Evolutionary conservation across 768 basidiomycete genomes (phyloP).

Genomic region (Inosperma sp.): DNA sequence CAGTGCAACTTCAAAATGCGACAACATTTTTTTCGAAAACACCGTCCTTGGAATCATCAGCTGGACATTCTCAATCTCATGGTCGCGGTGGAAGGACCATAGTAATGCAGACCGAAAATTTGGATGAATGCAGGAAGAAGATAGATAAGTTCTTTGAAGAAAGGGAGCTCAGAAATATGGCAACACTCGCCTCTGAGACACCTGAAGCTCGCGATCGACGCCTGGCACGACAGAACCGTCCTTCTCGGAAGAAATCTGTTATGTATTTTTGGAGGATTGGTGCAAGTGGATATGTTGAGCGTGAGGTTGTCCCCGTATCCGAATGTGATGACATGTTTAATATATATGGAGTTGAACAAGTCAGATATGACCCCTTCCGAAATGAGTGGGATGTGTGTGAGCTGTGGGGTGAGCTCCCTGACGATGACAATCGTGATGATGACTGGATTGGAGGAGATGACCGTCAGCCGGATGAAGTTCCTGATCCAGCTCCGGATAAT

Average conservation of each 20-base stretch:
- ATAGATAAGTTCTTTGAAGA: constrained; percentile 5
- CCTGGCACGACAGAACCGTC: constrained; percentile 1
- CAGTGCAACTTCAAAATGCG: background rate
- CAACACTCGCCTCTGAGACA: background rate
- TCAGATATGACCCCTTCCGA: constrained; percentile 6
- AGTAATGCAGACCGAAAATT: background rate
- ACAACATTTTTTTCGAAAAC: background rate
- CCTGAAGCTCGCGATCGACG: background rate
- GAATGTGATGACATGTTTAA: background rate
- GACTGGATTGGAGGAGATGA: background rate
- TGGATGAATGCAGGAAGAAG: too few relatives aligned
- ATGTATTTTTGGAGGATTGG: constrained; percentile 7
- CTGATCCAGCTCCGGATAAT: too few relatives aligned
- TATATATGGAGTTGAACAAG: background rate
- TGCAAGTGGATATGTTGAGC: background rate
- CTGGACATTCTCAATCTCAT: background rate
- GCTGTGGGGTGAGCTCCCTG: background rate
- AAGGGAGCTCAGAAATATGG: background rate
- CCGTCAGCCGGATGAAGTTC: background rate
- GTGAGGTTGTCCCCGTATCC: background rate
- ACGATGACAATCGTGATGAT: background rate
- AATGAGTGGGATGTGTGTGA: constrained; percentile 13
- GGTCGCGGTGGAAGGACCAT: too few relatives aligned
- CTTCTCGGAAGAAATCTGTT: background rate
- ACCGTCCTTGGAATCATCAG: background rate